Base-by-base conservation (phyloP, 441 rosid genomes). In the Bruguiera hainesii region DNA sequence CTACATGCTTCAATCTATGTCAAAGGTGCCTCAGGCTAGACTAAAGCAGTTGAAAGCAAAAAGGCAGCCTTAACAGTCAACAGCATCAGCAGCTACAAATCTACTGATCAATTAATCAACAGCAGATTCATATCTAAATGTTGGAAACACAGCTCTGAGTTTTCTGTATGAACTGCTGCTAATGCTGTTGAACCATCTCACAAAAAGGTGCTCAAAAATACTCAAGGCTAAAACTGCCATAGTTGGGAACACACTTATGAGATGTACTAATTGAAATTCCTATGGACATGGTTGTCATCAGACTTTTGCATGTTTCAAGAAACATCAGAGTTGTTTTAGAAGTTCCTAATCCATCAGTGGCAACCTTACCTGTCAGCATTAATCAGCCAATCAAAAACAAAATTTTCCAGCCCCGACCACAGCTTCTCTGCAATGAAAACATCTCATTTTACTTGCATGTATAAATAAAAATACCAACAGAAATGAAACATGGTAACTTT, bases 351-450 rank as follows among this genome's bases (percentile, higher is more conserved):
- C 59, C 69, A 35, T 33, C 26, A 18, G 31, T 46, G 59, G 64
- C 50, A 81, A 71, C 75, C 79, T 72, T 81, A 92, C 99, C 97
- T 88, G 83, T 95, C 98, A 26, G 98, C 99, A 76, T 95, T 92
- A 69, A 95, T 95, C 37, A 95, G 85, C 99, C 99, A 95, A 76
- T 95, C 98, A 75, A 95, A 95, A 77, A 90, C 97, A 86, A 95
- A 95, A 80, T 87, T 92, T 82, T 95, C 99, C 78, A 95, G 98
- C 76, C 98, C 99, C 73, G 90, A 90, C 97, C 99, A 96, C 57
- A 93, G 99, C 84, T 83, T 93, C 85, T 96, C 99, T 96, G 94
- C 84, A 77, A 78, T 50, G 56, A 66, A 67, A 73, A 71, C 61
- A 69, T 76, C 63, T 37, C 31, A 71, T 63, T 53, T 62, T 61